Evolutionary conservation across 495 filamentous ascomycete genomes (phyloP), one percentile per base, ranked within the genome.

Genomic region (Hyphodiscus hymeniophilus): DNA sequence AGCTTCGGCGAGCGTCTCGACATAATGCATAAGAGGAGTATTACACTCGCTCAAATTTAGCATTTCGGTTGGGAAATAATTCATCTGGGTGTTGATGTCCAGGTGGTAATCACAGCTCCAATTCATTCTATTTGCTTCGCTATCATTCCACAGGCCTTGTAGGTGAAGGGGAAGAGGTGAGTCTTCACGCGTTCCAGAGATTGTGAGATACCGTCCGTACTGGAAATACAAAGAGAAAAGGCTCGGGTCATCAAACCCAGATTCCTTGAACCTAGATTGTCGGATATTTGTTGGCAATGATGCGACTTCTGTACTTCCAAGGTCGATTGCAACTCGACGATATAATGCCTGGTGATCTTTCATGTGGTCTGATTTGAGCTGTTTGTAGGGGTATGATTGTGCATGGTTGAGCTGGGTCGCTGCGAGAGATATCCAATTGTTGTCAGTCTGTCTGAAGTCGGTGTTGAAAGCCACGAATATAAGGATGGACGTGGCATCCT

Each of bases 11-110:
- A 70, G 55, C 8, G 59, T 54, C 17, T 71, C 59, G 10, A 76
- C 51, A 1, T 71, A 56, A 23, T 67, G 58, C 46, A 74, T 72
- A 7, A 77, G 48, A 1, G 59, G 58, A 20, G 51, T 23, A 7
- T 56, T 40, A 1, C 56, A 60, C 38, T 69, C 66, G 17, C 53
- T 44, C 3, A 67, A 55, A 47, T 76, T 75, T 16, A 65, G 73
- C 10, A 65, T 36, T 36, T 66, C 62, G 13, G 70, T 65, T 2
- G 63, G 66, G 75, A 75, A 79, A 57, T 80, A 79, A 61, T 80
- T 81, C 75, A 80, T 81, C 57, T 80, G 64, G 0, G 69, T 62
- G 42, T 81, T 80, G 59, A 77, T 71, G 50, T 80, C 80, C 42
- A 73, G 72, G 3, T 76, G 80, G 56, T 68, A 80, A 42, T 73